These are phyloP conservation scores for Pseudopyricularia cyperi DNA, from an alignment of 2,329 filamentous ascomycete species.

Conservation along the genomic window DNA sequence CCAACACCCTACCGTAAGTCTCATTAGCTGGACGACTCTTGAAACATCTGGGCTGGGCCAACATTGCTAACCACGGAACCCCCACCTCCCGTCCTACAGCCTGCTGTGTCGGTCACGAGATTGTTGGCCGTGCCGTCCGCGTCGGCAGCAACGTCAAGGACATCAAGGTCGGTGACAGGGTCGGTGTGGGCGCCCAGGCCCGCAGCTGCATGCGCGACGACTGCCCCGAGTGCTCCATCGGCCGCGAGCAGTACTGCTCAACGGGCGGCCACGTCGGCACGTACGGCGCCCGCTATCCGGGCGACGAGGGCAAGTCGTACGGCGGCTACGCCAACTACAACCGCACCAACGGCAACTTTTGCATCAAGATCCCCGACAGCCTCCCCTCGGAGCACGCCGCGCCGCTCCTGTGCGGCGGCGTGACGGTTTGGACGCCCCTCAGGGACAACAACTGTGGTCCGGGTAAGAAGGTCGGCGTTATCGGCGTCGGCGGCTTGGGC, in stretches of 20 bases:
- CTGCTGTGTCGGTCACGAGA: slow-evolving; percentile 51
- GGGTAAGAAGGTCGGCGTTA: slow-evolving; percentile 7
- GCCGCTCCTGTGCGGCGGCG: slow-evolving; percentile 11
- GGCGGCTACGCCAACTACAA: slow-evolving; percentile 12
- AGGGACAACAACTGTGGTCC: slow-evolving; percentile 4
- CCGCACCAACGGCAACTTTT: slow-evolving; percentile 26
- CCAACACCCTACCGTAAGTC: slow-evolving; percentile 19
- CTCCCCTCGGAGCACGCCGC: slow-evolving; percentile 10
- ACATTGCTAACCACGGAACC: neutral
- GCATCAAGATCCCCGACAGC: slow-evolving; percentile 13
- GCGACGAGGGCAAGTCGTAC: slow-evolving; percentile 24
- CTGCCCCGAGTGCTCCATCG: slow-evolving; percentile 13
- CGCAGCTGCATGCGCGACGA: slow-evolving; percentile 17
- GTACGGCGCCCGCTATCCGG: slow-evolving; percentile 5
- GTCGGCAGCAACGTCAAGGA: slow-evolving; percentile 32
- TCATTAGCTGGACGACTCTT: neutral
- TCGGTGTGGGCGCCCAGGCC: slow-evolving; percentile 9
- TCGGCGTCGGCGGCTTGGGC: slow-evolving; percentile 9
- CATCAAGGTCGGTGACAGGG: slow-evolving; percentile 18
- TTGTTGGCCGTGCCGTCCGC: slow-evolving; percentile 44
- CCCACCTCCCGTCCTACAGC: slow-evolving; percentile 7
- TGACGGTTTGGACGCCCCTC: slow-evolving; percentile 7
- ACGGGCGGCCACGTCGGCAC: slow-evolving; percentile 5
- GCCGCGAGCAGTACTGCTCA: slow-evolving; percentile 6
- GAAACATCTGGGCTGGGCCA: neutral